phyloP scores from a whole-genome alignment of 1,139 yeast genomes.

The Hanseniaspora sp. region DNA sequence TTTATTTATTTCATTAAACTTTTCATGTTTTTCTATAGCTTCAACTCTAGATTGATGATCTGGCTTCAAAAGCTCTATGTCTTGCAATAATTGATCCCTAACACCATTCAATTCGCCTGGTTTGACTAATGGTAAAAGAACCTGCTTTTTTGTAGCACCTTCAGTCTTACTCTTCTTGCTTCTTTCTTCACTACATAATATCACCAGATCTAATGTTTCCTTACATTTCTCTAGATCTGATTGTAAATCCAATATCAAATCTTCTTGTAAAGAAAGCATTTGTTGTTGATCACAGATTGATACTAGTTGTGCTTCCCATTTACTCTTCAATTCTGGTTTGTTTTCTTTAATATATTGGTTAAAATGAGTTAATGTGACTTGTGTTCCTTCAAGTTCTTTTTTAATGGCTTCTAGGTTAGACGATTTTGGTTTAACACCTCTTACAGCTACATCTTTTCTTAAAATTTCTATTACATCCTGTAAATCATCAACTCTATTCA shows the following conservation, averaged over 20 bases:
- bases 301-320: conserved; percentile 87
- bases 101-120: conserved; percentile 60
- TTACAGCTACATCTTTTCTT: conserved; percentile 80
- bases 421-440: conserved; percentile 75
- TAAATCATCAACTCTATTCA: conserved; percentile 77
- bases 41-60: conserved; percentile 75
- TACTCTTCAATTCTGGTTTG: conserved; percentile 75
- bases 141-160: conserved; percentile 18
- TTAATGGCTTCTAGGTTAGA: conserved; percentile 59
- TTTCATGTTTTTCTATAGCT: conserved; percentile 82
- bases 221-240: conserved; percentile 71
- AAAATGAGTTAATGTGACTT: conserved; percentile 42
- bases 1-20: conserved; percentile 37
- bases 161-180: conserved; percentile 17
- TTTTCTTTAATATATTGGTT: conserved; percentile 55
- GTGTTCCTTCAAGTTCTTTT: conserved; percentile 55
- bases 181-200: conserved; percentile 73
- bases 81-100: conserved; percentile 68
- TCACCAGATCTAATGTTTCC: conserved; percentile 72
- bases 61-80: conserved; percentile 69
- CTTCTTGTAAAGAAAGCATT: conserved; percentile 80
- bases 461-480: conserved; percentile 87
- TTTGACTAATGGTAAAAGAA: conserved; percentile 45
- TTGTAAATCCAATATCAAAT: conserved; percentile 62
- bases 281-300: conserved; percentile 91